These are phyloP conservation scores for Fusarium secorum DNA, from an alignment of 2,329 filamentous ascomycete species.

Conservation along the genomic window DNA sequence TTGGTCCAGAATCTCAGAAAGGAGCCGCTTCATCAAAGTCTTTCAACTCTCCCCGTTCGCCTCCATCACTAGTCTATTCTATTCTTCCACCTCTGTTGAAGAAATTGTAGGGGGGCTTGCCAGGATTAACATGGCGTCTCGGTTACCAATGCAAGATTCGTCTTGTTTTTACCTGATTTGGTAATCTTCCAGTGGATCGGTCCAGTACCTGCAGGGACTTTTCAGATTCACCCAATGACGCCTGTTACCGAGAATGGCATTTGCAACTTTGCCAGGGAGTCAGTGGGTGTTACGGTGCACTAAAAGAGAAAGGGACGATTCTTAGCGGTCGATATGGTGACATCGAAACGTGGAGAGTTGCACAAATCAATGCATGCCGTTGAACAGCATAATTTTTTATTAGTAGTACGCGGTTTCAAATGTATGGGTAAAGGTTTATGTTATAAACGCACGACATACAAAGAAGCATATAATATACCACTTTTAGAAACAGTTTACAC, in stretches of 20 bases:
- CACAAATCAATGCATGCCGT: constrained; percentile 14
- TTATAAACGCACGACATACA: not conserved
- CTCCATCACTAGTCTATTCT: not conserved
- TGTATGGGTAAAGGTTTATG: not conserved
- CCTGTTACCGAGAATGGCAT: constrained; percentile 27
- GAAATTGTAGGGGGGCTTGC: constrained; percentile 20
- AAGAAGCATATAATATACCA: not conserved
- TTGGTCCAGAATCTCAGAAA: not conserved
- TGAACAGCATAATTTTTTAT: not conserved
- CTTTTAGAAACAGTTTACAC: not conserved
- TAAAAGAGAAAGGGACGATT: constrained; percentile 2
- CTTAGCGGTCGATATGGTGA: constrained; percentile 11
- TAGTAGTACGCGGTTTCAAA: not conserved
- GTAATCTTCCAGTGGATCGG: constrained; percentile 22
- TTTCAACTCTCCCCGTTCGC: not conserved
- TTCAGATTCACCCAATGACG: constrained; percentile 21
- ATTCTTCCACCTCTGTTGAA: not conserved
- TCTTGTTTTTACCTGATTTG: constrained; percentile 18
- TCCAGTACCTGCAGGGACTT: constrained; percentile 32
- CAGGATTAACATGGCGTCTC: constrained; percentile 14
- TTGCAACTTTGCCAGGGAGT: constrained; percentile 8
- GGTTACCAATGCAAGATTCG: constrained; percentile 28
- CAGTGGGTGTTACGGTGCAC: constrained; percentile 21
- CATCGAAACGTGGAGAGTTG: constrained; percentile 5
- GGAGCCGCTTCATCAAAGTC: not conserved